phyloP scores from a whole-genome alignment of 345 rosid species.

The Gossypium stocksii region DNA sequence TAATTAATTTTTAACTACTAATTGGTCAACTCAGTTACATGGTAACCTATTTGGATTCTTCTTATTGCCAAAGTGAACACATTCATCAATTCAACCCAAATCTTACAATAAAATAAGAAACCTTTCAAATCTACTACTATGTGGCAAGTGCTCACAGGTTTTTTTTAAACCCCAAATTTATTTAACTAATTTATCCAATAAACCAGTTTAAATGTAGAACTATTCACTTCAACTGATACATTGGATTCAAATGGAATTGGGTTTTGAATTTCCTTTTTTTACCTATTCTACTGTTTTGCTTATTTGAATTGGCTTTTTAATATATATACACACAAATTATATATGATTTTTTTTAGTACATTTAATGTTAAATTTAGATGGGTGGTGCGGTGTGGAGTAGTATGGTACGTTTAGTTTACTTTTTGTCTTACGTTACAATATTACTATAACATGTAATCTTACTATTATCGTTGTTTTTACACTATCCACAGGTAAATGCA shows the following conservation, averaged over 20 bases:
- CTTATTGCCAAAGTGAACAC: not conserved
- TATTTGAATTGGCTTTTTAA: not conserved
- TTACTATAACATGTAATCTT: too few species aligned
- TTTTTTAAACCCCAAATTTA: not conserved
- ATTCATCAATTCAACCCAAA: not conserved
- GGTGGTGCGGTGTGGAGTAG: too few species aligned
- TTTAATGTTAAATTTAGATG: too few species aligned
- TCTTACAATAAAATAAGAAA: not conserved
- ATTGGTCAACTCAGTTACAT: not conserved
- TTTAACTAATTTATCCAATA: not conserved
- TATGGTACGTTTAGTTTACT: too few species aligned
- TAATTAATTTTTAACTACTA: not conserved
- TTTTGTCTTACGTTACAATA: too few species aligned
- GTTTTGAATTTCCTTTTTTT: not conserved
- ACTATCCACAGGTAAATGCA: too few species aligned
- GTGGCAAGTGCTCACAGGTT: not conserved
- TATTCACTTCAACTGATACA: not conserved
- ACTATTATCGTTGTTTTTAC: too few species aligned
- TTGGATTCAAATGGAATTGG: not conserved
- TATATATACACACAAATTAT: too few species aligned
- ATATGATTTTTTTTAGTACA: too few species aligned
- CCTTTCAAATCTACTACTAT: not conserved
- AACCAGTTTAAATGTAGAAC: not conserved
- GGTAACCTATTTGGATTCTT: not conserved
- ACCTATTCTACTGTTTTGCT: not conserved